Percentiles rank a stretch among this genome's conserved stretches.
Conservation (phyloP, 139 green algal genomes). For the Chlorella vulgaris region DNA sequence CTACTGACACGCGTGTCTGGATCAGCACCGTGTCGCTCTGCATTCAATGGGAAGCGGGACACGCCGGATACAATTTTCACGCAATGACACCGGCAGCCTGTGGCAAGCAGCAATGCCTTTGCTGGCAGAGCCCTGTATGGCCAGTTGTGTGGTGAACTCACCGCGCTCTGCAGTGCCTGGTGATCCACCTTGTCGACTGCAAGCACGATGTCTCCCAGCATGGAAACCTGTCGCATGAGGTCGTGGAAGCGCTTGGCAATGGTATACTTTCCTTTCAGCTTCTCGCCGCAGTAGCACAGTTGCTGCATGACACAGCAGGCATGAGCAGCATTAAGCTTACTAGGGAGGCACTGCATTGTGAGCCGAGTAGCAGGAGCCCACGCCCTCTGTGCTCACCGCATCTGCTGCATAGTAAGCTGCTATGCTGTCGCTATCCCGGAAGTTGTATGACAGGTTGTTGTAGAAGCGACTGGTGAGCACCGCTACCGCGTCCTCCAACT, state of each 20-base stretch:
- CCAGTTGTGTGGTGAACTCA: too few species aligned
- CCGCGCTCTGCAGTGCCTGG: slow-evolving; percentile 19
- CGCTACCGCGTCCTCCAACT: slow-evolving; percentile 29
- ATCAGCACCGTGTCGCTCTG: slow-evolving; percentile 30
- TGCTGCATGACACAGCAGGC: neutral
- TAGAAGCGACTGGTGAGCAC: slow-evolving; percentile 34
- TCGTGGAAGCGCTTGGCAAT: slow-evolving; percentile 43
- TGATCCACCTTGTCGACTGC: slow-evolving; percentile 30
- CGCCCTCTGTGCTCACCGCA: slow-evolving; percentile 13
- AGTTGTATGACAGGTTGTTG: slow-evolving; percentile 45
- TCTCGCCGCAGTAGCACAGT: slow-evolving; percentile 18
- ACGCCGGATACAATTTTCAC: neutral
- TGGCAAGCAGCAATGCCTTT: neutral
- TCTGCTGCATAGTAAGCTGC: slow-evolving; percentile 43
- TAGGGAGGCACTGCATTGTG: too few species aligned
- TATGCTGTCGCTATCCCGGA: slow-evolving; percentile 25
- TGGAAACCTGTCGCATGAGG: slow-evolving; percentile 23
- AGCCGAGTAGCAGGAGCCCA: too few species aligned
- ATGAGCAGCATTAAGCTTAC: too few species aligned
- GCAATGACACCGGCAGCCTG: neutral
- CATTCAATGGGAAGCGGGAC: neutral
- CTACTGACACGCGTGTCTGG: slow-evolving; percentile 24
- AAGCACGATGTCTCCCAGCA: slow-evolving; percentile 29
- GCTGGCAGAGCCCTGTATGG: too few species aligned
- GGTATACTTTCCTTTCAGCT: slow-evolving; percentile 46